Base-by-base conservation (phyloP, 2,329 filamentous ascomycete genomes). In the Lachnellula suecica region DNA sequence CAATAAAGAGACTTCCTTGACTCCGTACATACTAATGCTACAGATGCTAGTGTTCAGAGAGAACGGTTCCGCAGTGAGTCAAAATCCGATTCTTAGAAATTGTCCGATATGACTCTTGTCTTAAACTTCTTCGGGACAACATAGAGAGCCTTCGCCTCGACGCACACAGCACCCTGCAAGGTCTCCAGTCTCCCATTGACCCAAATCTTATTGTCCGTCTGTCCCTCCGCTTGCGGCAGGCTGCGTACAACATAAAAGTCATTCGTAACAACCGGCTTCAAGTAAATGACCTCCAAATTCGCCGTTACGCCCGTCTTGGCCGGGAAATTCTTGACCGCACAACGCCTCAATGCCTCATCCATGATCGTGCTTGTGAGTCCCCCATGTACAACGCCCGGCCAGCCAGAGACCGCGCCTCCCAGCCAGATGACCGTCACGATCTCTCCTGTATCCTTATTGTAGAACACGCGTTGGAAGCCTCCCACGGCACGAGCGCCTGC, bases 371-470 rank as follows among this genome's bases (percentile, higher is more conserved):
- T 85, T 44, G 88, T 75, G 6, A 79, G 75, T 13, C 88, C 88
- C 50, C 88, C 88, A 71, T 93, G 88, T 47, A 84, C 82, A 37
- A 88, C 75, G 11, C 80, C 79, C 1, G 88, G 88, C 85, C 87
- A 92, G 4, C 89, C 88, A 44, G 78, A 74, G 19, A 87, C 65
- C 1, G 75, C 80, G n/a, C 74, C 68, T 6, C 88, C 89, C 49
- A 91, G 77, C 74, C 78, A 88, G 4, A 91, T 73, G n/a, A 91
- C 75, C 45, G 77, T 79, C 10, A 85, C 71, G 29, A 83, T 68
- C 61, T 83, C 80, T 59, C 82, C 77, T 6, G 83, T 81, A 25
- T 68, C 68, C 3, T 72, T 63, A 65, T 88, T 82, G 74, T 78
- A 82, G 65, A 89, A 91, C 2, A 87, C 70, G 61, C 80, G 77